Evolutionary conservation across 2,329 filamentous ascomycete genomes (phyloP).

Genomic region (Ophidiomyces ophidiicola): DNA sequence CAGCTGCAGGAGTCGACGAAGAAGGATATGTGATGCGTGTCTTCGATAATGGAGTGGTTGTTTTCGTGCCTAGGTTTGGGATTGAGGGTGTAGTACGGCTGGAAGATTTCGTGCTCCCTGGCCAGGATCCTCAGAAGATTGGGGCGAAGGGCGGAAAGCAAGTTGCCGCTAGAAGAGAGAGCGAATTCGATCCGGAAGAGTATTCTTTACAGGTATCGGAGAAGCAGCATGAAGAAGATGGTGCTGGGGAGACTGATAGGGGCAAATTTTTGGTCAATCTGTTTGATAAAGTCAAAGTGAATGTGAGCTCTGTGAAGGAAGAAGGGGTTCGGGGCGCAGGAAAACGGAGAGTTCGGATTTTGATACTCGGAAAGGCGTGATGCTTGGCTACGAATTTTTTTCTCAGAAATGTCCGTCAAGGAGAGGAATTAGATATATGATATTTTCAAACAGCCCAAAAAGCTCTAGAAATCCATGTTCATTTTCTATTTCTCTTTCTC

Average conservation of each 20-base stretch:
- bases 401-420: not conserved
- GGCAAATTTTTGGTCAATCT: constrained; percentile 54
- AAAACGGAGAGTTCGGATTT: constrained; percentile 55
- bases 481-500: too few relatives aligned
- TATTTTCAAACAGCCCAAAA: too few relatives aligned
- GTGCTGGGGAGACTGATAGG: constrained; percentile 35
- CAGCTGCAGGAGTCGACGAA: constrained; percentile 48
- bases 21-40: constrained; percentile 95
- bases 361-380: constrained; percentile 25
- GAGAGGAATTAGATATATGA: not conserved
- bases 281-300: constrained; percentile 83
- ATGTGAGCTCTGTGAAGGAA: constrained; percentile 85
- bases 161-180: constrained; percentile 45
- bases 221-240: constrained; percentile 45
- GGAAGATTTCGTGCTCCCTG: constrained; percentile 58
- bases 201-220: constrained; percentile 58
- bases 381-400: not conserved
- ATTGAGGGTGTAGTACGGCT: constrained; percentile 86
- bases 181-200: constrained; percentile 71
- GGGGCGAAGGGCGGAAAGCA: constrained; percentile 7
- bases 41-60: constrained; percentile 94
- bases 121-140: constrained; percentile 20
- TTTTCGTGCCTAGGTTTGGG: constrained; percentile 89
- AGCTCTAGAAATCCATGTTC: too few relatives aligned
- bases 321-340: constrained; percentile 62